These are phyloP conservation scores for Candida montana DNA, from an alignment of 805 yeast species.

Conservation along the genomic window DNA sequence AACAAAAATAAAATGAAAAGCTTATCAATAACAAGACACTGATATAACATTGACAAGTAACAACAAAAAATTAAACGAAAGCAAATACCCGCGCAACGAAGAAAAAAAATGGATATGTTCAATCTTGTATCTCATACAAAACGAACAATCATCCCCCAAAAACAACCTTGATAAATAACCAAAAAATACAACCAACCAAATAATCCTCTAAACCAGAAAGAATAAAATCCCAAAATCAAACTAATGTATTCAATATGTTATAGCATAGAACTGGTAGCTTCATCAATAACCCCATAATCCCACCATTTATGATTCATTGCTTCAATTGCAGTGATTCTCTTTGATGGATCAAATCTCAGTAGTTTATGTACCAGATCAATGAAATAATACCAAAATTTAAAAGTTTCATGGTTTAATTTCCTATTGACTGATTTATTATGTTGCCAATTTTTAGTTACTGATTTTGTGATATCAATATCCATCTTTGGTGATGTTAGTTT, in stretches of 20 bases:
- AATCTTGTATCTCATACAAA: too few relatives aligned
- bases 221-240: not conserved
- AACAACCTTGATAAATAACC: not conserved
- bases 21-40: too few relatives aligned
- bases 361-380: conserved; percentile 60
- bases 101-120: too few relatives aligned
- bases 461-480: conserved; percentile 20
- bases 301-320: conserved; percentile 86
- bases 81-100: too few relatives aligned
- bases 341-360: conserved; percentile 65
- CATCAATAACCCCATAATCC: conserved; percentile 52
- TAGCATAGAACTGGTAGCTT: conserved; percentile 28
- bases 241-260: not conserved
- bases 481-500: conserved; percentile 24
- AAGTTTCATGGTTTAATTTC: conserved; percentile 49
- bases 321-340: conserved; percentile 68
- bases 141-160: not conserved
- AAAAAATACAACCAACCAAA: not conserved
- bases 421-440: conserved; percentile 25
- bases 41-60: too few relatives aligned
- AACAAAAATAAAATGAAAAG: too few relatives aligned
- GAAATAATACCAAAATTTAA: conserved; percentile 81
- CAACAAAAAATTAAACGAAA: too few relatives aligned
- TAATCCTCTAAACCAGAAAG: too few relatives aligned
- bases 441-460: conserved; percentile 19